Base-by-base conservation (phyloP, 208 protist genomes). In the Crithidia bombi region DNA sequence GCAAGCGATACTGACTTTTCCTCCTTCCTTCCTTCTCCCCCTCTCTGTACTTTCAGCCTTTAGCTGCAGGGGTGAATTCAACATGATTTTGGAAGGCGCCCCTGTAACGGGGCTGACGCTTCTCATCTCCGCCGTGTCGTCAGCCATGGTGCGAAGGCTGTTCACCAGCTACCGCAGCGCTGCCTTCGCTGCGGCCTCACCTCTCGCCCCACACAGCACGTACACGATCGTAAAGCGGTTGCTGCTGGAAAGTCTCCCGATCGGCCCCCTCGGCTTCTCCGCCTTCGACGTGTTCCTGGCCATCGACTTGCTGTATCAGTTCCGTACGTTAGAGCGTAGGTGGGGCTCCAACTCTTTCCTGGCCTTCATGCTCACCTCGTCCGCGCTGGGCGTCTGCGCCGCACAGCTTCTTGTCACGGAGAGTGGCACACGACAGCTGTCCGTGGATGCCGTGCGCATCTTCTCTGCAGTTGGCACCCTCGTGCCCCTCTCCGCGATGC, bases 331-430 rank as follows among this genome's bases (percentile, higher is more conserved):
- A 26, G 84, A 93, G 72, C 82, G 85, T 6, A 84, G 83, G 17
- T 93, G 87, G 85, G 87, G 87, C 21, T 81, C 84, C 14, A 70
- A 73, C 55, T 58, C 69, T 15, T 85, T 79, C 55, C 75, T 93
- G 12, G 50, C 82, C 25, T 93, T 90, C 55, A 36, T 89, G 10
- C 57, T 93, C 43, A 68, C 55, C 9, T 64, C 82, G 21, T 75
- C 80, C 0, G 36, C 79, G 6, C 41, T 81, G 7, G 85, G 85
- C 19, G 82, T 79, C 21, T 32, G 74, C n/a, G 55, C 73, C 25
- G 43, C 79, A 33, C 80, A 85, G 52, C n/a, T 83, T 3, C 38
- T 90, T 23, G 67, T 87, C 15, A 79, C 79, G 14, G 75, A 86
- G 46, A 81, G 75, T 52, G 49, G 73, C 44, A 63, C 58, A 51